Evolutionary conservation across 768 basidiomycete species (phyloP).

Genomic region (Imleria badia): DNA sequence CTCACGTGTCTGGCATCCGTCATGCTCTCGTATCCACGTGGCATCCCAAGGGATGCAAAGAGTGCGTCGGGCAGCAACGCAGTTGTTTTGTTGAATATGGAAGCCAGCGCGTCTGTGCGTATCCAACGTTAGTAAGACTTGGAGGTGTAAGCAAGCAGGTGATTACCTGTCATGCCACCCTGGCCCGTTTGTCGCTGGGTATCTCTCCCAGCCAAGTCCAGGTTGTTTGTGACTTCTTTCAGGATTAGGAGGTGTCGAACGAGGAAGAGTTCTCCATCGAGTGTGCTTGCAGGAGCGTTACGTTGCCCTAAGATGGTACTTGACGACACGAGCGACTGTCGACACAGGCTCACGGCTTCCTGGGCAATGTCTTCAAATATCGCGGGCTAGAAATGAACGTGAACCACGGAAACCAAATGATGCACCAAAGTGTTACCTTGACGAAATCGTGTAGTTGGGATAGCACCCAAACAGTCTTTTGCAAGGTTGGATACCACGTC

Average conservation of each 20-base stretch:
- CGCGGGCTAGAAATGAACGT: conserved; percentile 58
- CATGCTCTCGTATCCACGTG: conserved; percentile 58
- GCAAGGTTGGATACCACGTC: conserved; percentile 90
- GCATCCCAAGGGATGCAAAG: conserved; percentile 69
- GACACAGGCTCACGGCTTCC: conserved; percentile 83
- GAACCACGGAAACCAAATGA: background rate
- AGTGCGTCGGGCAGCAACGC: conserved; percentile 62
- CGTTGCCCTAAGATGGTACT: conserved; percentile 61
- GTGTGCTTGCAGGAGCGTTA: conserved; percentile 39
- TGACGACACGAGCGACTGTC: conserved; percentile 74
- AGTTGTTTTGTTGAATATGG: conserved; percentile 33
- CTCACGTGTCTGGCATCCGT: conserved; percentile 72
- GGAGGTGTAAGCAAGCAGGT: background rate
- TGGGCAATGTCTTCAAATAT: conserved; percentile 97
- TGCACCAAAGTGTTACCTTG: conserved; percentile 54
- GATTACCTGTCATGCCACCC: conserved; percentile 58
- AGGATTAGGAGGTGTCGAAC: conserved; percentile 87
- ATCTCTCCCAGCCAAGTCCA: conserved; percentile 60
- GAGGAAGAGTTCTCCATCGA: conserved; percentile 85
- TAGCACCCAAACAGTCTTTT: conserved; percentile 89
- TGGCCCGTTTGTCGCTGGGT: conserved; percentile 42
- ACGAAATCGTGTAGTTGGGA: conserved; percentile 89
- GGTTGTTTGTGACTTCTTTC: conserved; percentile 82
- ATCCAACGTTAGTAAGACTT: conserved; percentile 1
- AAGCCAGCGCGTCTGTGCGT: conserved; percentile 29